Base-by-base conservation (phyloP, 192 early-diverging fungal genomes). In the Coemansia sp. region DNA sequence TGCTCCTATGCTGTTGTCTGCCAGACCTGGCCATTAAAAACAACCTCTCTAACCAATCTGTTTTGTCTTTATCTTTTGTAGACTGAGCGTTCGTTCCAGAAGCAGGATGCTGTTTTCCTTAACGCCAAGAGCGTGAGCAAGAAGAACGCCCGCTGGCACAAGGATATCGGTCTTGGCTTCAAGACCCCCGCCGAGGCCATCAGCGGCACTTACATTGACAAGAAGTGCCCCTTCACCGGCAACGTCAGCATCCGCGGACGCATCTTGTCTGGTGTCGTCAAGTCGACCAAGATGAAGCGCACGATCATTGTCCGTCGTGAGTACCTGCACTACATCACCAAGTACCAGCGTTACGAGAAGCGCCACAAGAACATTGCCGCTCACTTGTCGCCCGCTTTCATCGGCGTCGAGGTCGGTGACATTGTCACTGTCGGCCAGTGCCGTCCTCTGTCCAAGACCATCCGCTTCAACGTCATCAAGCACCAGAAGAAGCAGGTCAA, bases 281-380 rank as follows among this genome's bases (percentile, higher is more conserved):
- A 88, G 68, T 95, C 94, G 73, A 91, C 86, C 89, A 98, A 97
- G 91, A 99, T 99, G 97, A 97, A 98, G 89, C 90, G 96, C 84
- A 99, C 97, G 84, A 89, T 99, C 85, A 88, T 97, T 82, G 88
- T 99, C 82, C 95, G 97, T 78, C 90, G 97, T 83, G 95, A 99
- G 86, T 99, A 99, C 94, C 90, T 99, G 70, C 97, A 99, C 93
- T 99, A 92, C 88, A 91, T 99, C 81, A 89, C 92, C 86, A 99
- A 99, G 89, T 99, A 99, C 94, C 94, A 97, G 90, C 95, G 97
- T 93, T 99, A 97, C 87, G 97, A 99, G 91, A 99, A 97, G 92
- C 91, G 97, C 73, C 97, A 99, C 92, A 97, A 94, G 92, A 99
- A 98, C 93, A 85, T 99, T 75, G 89, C 96, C 60, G 96, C 96